Percentiles rank a stretch among this genome's conserved stretches.
Evolutionary conservation across 129 eudicot species (phyloP).

Genomic region (Saposhnikovia divaricata): DNA sequence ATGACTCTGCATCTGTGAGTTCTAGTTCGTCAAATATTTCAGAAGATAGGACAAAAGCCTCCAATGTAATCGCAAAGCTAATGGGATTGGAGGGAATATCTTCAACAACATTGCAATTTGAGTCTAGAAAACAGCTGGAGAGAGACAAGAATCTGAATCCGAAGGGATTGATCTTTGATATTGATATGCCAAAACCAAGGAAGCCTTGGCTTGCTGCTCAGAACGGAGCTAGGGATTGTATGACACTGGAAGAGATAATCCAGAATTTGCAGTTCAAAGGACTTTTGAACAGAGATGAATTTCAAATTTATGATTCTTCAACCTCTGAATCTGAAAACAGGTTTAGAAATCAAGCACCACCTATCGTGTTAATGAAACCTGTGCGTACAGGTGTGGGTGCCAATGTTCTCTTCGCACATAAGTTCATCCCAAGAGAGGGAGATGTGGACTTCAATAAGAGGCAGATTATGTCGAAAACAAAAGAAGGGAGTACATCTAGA

Average conservation of each 20-base stretch:
- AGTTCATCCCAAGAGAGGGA: neutral
- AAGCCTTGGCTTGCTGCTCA: constrained; percentile 26
- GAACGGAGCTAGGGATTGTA: constrained; percentile 27
- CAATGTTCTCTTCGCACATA: constrained; percentile 13
- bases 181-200: constrained; percentile 47
- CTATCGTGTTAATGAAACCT: constrained; percentile 69
- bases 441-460: neutral
- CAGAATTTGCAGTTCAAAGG: constrained; percentile 51
- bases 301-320: constrained; percentile 13
- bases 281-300: constrained; percentile 29
- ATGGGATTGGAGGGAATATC: constrained; percentile 74
- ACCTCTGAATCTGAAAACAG: constrained; percentile 11
- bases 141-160: constrained; percentile 23
- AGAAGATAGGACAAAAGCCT: constrained; percentile 40
- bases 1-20: constrained; percentile 46
- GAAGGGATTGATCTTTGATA: constrained; percentile 37
- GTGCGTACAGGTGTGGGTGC: constrained; percentile 6
- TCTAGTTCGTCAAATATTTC: constrained; percentile 35
- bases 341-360: constrained; percentile 30
- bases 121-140: constrained; percentile 23
- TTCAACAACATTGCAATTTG: constrained; percentile 20
- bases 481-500: constrained; percentile 19
- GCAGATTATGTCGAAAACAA: constrained; percentile 12
- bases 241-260: constrained; percentile 44
- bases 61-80: constrained; percentile 65